phyloP scores from a whole-genome alignment of 78 protist genomes.

The Dictyostelium capitatum region DNA sequence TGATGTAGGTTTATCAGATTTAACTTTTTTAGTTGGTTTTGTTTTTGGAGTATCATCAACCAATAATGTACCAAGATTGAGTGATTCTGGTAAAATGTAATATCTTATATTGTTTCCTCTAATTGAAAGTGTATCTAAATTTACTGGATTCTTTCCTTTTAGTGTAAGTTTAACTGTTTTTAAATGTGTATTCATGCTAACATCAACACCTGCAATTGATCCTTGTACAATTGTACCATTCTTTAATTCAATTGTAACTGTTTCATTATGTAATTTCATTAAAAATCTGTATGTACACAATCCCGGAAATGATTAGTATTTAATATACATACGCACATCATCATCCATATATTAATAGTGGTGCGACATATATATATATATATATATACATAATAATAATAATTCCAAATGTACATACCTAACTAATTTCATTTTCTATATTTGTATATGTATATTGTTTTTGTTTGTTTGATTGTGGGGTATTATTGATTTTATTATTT shows the following conservation, averaged over 20 bases:
- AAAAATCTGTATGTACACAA: conserved; percentile 80
- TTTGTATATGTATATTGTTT: not conserved
- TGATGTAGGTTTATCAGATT: conserved; percentile 8
- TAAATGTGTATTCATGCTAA: conserved; percentile 97
- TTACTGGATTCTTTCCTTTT: conserved; percentile 94
- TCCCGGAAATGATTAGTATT: too few relatives aligned
- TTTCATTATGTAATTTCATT: conserved; percentile 95
- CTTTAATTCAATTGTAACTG: conserved; percentile 98
- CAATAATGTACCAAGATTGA: conserved; percentile 97
- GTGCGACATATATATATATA: too few relatives aligned
- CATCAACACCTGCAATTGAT: conserved; percentile 96
- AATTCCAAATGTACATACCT: not conserved
- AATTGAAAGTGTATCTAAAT: conserved; percentile 93
- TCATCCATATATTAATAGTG: not conserved
- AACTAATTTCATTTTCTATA: conserved; percentile 13
- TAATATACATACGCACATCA: too few relatives aligned
- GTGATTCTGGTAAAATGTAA: conserved; percentile 95
- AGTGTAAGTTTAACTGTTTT: conserved; percentile 95
- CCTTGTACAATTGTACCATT: conserved; percentile 98
- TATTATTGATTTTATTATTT: too few relatives aligned
- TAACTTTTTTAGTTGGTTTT: conserved; percentile 74
- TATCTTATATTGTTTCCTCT: conserved; percentile 99
- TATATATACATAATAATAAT: too few relatives aligned
- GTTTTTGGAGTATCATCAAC: conserved; percentile 96
- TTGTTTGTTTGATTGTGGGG: not conserved